These are phyloP conservation scores for Cladosporium sp. DNA, from an alignment of 2,329 filamentous ascomycete species.

Conservation along the genomic window DNA sequence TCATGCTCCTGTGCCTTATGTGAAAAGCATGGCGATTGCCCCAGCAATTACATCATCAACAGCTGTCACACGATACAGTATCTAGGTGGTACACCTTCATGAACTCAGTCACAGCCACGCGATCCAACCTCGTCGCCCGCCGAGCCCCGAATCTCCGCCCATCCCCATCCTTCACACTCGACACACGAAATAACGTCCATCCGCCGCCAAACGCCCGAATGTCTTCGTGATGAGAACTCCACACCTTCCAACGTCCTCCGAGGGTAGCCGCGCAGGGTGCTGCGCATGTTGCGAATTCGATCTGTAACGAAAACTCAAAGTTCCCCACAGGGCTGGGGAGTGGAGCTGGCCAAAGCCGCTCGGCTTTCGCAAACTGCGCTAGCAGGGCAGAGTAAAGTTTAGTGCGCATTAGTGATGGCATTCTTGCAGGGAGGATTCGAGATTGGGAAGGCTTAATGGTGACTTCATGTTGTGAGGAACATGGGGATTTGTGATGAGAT, in stretches of 20 bases:
- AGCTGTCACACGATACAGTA: too few species aligned
- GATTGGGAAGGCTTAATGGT: constrained; percentile 2
- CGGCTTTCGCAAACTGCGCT: constrained; percentile 1
- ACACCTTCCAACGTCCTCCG: background rate
- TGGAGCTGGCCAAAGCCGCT: background rate
- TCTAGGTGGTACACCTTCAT: background rate
- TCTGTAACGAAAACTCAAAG: constrained; percentile 4
- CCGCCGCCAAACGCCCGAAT: background rate
- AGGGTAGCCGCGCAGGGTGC: background rate
- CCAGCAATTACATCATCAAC: too few species aligned
- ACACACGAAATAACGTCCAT: background rate
- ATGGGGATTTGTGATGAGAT: background rate
- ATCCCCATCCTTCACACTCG: background rate
- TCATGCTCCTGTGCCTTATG: too few species aligned
- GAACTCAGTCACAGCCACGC: too few species aligned
- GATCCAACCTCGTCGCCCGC: background rate
- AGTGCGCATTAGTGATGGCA: background rate
- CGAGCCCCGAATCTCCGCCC: background rate
- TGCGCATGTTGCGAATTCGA: background rate
- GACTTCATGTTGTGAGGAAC: background rate
- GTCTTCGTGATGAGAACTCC: background rate
- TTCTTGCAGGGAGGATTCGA: background rate
- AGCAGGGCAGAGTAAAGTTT: background rate
- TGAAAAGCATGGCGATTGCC: too few species aligned
- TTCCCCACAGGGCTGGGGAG: constrained; percentile 4